These are phyloP conservation scores for Aspergillus novofumigatus DNA, from an alignment of 2,329 filamentous ascomycete species.

Conservation along the genomic window DNA sequence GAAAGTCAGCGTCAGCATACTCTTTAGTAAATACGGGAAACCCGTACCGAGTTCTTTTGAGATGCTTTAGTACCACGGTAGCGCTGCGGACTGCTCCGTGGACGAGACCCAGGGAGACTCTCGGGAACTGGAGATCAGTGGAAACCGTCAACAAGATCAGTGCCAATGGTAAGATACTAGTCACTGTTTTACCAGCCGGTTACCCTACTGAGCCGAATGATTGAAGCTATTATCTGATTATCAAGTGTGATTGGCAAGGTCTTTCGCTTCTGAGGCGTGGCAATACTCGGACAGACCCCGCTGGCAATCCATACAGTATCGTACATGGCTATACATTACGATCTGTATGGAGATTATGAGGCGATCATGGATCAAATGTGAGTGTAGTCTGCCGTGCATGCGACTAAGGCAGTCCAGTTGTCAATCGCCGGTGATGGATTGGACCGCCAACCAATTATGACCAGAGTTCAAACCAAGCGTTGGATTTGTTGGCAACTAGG, in stretches of 20 bases:
- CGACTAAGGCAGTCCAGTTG: neutral
- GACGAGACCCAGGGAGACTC: conserved; percentile 16
- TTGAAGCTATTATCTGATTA: neutral
- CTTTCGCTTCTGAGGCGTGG: neutral
- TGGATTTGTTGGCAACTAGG: conserved; percentile 15
- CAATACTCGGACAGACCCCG: conserved; percentile 11
- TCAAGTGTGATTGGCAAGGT: conserved; percentile 15
- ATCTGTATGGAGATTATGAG: neutral
- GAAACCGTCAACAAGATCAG: conserved; percentile 18
- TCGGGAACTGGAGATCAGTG: conserved; percentile 23
- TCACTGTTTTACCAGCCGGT: conserved; percentile 4
- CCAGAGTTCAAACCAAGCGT: conserved; percentile 11
- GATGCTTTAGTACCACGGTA: conserved; percentile 14
- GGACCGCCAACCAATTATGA: conserved; percentile 6
- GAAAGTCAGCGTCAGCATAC: too few relatives aligned
- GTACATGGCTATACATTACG: neutral
- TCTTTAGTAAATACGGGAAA: neutral
- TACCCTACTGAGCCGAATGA: neutral
- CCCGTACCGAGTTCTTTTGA: neutral
- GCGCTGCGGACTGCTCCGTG: conserved; percentile 15
- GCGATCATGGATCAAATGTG: neutral
- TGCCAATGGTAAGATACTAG: conserved; percentile 9
- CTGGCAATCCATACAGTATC: conserved; percentile 1
- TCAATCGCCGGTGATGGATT: conserved; percentile 10
- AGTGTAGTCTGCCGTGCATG: neutral